Percentiles rank a stretch among this genome's conserved stretches.
phyloP scores from a whole-genome alignment of 345 rosid species.

The Ceriops decandra region DNA sequence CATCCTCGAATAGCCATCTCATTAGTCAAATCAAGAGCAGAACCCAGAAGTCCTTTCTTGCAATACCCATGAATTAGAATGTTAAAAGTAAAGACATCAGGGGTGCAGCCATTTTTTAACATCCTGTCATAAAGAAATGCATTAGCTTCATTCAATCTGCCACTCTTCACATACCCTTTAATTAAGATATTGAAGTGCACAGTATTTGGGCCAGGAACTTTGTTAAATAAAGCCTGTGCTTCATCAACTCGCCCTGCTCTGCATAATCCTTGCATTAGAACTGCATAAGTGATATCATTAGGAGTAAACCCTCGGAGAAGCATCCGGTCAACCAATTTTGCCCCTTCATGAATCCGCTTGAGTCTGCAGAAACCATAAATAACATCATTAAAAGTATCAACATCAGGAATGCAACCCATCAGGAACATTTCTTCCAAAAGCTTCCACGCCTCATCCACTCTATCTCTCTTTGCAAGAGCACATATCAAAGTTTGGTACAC shows the following conservation, averaged over 20 bases:
- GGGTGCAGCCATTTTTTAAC: slow-evolving; percentile 31
- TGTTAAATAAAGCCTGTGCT: slow-evolving; percentile 56
- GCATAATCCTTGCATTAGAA: slow-evolving; percentile 65
- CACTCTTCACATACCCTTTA: slow-evolving; percentile 60
- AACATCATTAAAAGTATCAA: slow-evolving; percentile 77
- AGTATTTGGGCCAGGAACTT: slow-evolving; percentile 42
- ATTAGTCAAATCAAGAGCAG: slow-evolving; percentile 54
- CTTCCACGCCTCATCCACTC: slow-evolving; percentile 64
- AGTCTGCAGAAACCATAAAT: slow-evolving; percentile 61
- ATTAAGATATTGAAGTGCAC: slow-evolving; percentile 64
- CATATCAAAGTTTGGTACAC: slow-evolving; percentile 79
- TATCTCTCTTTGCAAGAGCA: slow-evolving; percentile 53
- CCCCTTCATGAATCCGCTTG: slow-evolving; percentile 59
- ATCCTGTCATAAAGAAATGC: slow-evolving; percentile 41
- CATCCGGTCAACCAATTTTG: slow-evolving; percentile 74
- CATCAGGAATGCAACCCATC: slow-evolving; percentile 78
- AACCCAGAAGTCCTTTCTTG: slow-evolving; percentile 54
- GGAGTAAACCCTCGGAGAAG: slow-evolving; percentile 67
- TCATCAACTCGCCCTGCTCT: slow-evolving; percentile 57
- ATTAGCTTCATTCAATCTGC: slow-evolving; percentile 62
- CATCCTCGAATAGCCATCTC: slow-evolving; percentile 56
- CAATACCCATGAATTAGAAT: slow-evolving; percentile 61
- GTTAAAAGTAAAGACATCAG: slow-evolving; percentile 65
- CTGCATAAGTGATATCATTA: slow-evolving; percentile 56
- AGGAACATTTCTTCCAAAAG: slow-evolving; percentile 83